Percentiles rank a stretch among this genome's conserved stretches.
Evolutionary conservation across 441 rosid species (phyloP).

Genomic region (Arabidopsis hybrid): DNA sequence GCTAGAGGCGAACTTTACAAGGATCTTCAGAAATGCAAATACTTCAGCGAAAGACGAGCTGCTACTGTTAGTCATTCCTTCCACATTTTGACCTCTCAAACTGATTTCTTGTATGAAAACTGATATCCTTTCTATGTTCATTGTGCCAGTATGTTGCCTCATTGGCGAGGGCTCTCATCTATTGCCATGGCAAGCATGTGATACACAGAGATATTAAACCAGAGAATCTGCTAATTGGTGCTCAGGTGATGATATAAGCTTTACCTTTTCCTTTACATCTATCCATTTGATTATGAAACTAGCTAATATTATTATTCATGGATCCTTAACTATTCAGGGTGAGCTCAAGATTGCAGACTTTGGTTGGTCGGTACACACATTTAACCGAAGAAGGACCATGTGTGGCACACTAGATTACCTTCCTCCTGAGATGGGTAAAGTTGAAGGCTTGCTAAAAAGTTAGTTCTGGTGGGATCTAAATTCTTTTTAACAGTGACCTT

Average conservation of each 20-base stretch:
- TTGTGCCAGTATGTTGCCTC: slow-evolving; percentile 89
- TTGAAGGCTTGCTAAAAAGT: slow-evolving; percentile 10
- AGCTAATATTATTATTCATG: background rate
- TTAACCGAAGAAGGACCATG: slow-evolving; percentile 93
- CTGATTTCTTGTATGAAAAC: background rate
- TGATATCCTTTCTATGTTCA: slow-evolving; percentile 9
- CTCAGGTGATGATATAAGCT: slow-evolving; percentile 61
- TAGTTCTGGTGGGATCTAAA: background rate
- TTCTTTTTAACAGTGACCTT: slow-evolving; percentile 2
- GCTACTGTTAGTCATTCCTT: slow-evolving; percentile 76
- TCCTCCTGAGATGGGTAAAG: slow-evolving; percentile 98
- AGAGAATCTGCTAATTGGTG: slow-evolving; percentile 85
- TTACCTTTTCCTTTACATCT: background rate
- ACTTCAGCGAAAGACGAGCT: slow-evolving; percentile 93
- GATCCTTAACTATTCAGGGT: slow-evolving; percentile 57
- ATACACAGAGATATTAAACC: slow-evolving; percentile 98
- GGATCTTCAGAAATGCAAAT: slow-evolving; percentile 90
- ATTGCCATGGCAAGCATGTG: slow-evolving; percentile 98
- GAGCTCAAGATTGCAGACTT: slow-evolving; percentile 99
- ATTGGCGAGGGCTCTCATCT: slow-evolving; percentile 92
- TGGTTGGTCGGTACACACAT: slow-evolving; percentile 99
- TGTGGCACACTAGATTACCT: slow-evolving; percentile 97
- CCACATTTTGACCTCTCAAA: background rate
- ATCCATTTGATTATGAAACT: slow-evolving; percentile 14
- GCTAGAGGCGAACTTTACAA: slow-evolving; percentile 95